These are phyloP conservation scores for Neofusicoccum sp. DNA, from an alignment of 2,329 filamentous ascomycete species.

Conservation along the genomic window DNA sequence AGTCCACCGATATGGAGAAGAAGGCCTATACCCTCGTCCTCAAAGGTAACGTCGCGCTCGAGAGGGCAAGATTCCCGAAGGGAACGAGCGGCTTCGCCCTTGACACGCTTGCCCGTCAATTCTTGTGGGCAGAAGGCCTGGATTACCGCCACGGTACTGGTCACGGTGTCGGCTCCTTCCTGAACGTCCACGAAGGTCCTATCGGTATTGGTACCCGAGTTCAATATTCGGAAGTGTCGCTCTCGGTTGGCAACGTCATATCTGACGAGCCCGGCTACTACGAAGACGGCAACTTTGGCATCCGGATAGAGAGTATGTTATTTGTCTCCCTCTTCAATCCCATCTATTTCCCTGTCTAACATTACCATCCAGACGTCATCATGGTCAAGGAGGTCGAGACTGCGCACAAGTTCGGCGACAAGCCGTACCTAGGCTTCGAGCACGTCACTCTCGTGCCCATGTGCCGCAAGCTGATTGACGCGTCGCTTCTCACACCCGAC, in stretches of 20 bases:
- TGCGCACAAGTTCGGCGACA: constrained; percentile 84
- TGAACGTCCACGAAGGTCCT: constrained; percentile 96
- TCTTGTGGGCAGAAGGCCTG: constrained; percentile 87
- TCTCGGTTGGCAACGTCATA: constrained; percentile 89
- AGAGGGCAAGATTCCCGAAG: constrained; percentile 85
- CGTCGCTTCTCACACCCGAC: constrained; percentile 63
- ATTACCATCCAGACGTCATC: constrained; percentile 62
- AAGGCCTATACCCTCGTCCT: constrained; percentile 91
- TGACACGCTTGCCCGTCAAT: constrained; percentile 83
- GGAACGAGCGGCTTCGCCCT: constrained; percentile 92
- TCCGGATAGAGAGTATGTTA: constrained; percentile 78
- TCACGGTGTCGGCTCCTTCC: constrained; percentile 89
- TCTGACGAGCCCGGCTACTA: constrained; percentile 98
- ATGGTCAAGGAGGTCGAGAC: constrained; percentile 89
- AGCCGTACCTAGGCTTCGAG: constrained; percentile 92
- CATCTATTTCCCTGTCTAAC: neutral
- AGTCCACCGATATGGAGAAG: constrained; percentile 77
- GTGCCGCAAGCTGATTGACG: constrained; percentile 83
- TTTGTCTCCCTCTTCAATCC: constrained; percentile 3
- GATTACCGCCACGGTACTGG: constrained; percentile 97
- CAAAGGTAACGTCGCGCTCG: constrained; percentile 89
- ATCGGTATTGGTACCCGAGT: constrained; percentile 93
- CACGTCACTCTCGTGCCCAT: constrained; percentile 97
- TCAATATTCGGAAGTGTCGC: constrained; percentile 85
- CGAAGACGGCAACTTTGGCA: constrained; percentile 90